phyloP scores from a whole-genome alignment of 2,329 filamentous ascomycete genomes.

The Passalora sequoiae region DNA sequence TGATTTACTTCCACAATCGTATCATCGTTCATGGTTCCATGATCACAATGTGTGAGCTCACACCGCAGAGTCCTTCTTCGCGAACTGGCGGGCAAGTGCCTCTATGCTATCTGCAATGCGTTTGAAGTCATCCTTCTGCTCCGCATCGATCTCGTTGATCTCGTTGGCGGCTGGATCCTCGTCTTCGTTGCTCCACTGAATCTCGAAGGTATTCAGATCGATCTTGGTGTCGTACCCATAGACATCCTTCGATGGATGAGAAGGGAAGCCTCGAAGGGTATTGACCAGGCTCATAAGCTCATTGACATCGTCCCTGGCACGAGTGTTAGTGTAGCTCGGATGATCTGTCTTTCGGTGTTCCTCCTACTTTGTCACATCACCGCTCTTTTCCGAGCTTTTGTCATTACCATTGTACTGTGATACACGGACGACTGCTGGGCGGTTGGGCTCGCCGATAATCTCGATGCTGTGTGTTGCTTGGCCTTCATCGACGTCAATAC shows the following conservation, averaged over 20 bases:
- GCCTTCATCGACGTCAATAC: no score
- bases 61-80: conserved; percentile 37
- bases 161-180: neutral
- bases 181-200: conserved; percentile 33
- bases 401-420: conserved; percentile 31
- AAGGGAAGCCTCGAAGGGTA: conserved; percentile 39
- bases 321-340: conserved; percentile 2
- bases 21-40: no score
- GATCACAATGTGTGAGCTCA: no score
- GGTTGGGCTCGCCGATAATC: conserved; percentile 40
- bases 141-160: conserved; percentile 32
- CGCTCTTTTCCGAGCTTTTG: conserved; percentile 36
- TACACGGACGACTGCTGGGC: conserved; percentile 34
- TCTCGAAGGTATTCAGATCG: conserved; percentile 40
- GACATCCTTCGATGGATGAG: conserved; percentile 36
- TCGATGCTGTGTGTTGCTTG: conserved; percentile 33
- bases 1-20: no score
- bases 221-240: conserved; percentile 38
- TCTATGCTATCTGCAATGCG: conserved; percentile 40
- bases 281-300: conserved; percentile 38
- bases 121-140: conserved; percentile 43
- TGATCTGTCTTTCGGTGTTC: neutral
- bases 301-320: conserved; percentile 37
- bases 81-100: conserved; percentile 38
- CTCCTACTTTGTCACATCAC: conserved; percentile 34